phyloP scores from a whole-genome alignment of 768 basidiomycete genomes.

The Auricularia cornea region DNA sequence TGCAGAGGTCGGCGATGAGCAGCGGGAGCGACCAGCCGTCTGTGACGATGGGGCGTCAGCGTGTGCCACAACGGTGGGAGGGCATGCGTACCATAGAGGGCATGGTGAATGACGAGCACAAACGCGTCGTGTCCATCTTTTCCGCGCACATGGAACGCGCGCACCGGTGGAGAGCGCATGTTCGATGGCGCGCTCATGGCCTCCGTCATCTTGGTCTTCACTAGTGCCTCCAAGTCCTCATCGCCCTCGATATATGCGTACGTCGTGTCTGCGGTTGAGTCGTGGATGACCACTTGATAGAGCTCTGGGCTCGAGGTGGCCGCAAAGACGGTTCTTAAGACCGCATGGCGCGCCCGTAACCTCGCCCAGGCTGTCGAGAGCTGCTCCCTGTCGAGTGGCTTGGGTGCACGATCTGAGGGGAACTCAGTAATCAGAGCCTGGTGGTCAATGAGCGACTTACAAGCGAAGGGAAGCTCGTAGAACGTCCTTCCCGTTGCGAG shows the following conservation, averaged over 20 bases:
- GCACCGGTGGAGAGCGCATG: constrained; percentile 17
- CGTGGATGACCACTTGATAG: constrained; percentile 18
- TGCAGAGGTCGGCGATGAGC: constrained; percentile 31
- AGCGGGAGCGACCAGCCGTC: constrained; percentile 38
- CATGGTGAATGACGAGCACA: constrained; percentile 35
- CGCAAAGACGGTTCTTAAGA: constrained; percentile 27
- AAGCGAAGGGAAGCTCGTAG: not conserved
- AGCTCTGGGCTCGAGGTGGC: constrained; percentile 20
- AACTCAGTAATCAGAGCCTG: too few species aligned
- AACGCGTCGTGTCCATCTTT: constrained; percentile 12
- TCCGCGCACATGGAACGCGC: constrained; percentile 15
- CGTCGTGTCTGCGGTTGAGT: constrained; percentile 10
- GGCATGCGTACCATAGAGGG: constrained; percentile 31
- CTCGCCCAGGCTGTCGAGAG: not conserved
- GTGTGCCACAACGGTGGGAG: too few species aligned
- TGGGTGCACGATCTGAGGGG: not conserved
- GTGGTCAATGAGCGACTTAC: too few species aligned
- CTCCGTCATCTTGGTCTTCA: constrained; percentile 16
- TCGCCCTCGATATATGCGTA: constrained; percentile 6
- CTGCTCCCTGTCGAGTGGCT: not conserved
- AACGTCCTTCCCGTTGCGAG: not conserved
- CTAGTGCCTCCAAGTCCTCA: not conserved
- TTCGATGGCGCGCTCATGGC: constrained; percentile 6
- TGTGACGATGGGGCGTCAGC: not conserved
- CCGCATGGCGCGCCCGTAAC: constrained; percentile 10